Base-by-base conservation (phyloP, 2,329 filamentous ascomycete species). In the Apiospora malaysiana region DNA sequence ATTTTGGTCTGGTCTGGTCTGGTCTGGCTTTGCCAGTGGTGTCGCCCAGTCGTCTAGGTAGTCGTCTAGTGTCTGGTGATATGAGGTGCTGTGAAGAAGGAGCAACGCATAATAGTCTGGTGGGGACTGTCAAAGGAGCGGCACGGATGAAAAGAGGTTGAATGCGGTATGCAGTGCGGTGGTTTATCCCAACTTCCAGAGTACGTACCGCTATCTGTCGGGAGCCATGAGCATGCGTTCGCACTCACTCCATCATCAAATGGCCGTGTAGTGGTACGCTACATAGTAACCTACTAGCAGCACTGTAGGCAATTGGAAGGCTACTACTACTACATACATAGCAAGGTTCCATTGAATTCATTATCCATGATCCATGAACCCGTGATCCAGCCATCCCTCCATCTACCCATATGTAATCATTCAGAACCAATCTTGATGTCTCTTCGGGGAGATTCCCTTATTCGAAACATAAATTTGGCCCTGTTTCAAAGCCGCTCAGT, bases 351-450 rank as follows among this genome's bases (percentile, higher is more conserved):
- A 37, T 63, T 40, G 56, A 63, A 63, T 63, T 9, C 56, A 63
- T 9, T 32, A 63, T 63, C 56, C 56, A 63, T 63, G 56, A 63
- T 63, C 56, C 56, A 63, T 63, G 32, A 63, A 40, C 40, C 27
- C 56, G 10, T 40, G 56, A 63, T 59, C 51, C 51, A 59, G 21
- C 51, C 51, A 59, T 59, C 51, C 51, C 18, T 59, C 51, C 51
- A 37, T 59, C 51, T 63, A 63, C 56, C 56, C 56, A 63, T 63
- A 63, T 63, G 56, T 40, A 63, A 63, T 40, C 56, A 63, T 40
- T 40, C 56, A 63, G 32, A 63, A 63, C 32, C 56, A 40, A 40
- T 63, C 56, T 63, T 63, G 56, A 40, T 14, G 32, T 23, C 56
- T 40, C 18, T 63, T 40, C 56, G 56, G 56, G 56, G 56, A 63